Evolutionary conservation across 306 rosid species (phyloP).

Genomic region (Lathyrus aphaca): DNA sequence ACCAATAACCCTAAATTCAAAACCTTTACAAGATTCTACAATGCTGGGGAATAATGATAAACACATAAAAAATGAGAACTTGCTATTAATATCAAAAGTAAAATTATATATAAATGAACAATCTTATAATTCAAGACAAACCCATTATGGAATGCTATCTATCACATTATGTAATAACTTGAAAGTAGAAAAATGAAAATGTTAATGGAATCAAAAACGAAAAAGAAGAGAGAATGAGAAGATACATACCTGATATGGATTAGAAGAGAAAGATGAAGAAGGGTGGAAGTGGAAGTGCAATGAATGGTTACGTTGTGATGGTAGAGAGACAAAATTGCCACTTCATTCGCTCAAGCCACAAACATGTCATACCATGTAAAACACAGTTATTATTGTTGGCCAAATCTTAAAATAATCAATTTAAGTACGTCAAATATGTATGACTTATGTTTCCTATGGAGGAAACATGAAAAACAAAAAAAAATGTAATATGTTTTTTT

Average conservation of each 20-base stretch:
- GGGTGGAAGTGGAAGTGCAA: conserved; percentile 1
- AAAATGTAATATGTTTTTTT: too few species aligned
- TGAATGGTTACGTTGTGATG: conserved; percentile 25
- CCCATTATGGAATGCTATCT: conserved; percentile 17
- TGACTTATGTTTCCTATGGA: neutral
- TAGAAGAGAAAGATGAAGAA: conserved; percentile 35
- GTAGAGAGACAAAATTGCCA: conserved; percentile 52
- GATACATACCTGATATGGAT: conserved; percentile 49
- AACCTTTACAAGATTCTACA: conserved; percentile 26
- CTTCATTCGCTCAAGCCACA: conserved; percentile 37
- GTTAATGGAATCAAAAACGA: conserved; percentile 9
- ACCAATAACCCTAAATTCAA: conserved; percentile 33
- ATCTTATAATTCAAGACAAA: conserved; percentile 14
- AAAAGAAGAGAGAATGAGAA: conserved; percentile 2
- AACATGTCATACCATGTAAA: neutral
- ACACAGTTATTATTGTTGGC: neutral
- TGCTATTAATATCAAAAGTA: neutral
- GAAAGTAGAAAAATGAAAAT: neutral
- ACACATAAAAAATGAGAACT: conserved; percentile 36
- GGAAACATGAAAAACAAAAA: too few species aligned
- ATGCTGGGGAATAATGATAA: conserved; percentile 36
- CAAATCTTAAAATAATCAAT: neutral
- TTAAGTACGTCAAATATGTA: neutral
- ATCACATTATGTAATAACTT: conserved; percentile 2
- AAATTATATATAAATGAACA: neutral